These are phyloP conservation scores for Albizia julibrissin DNA, from an alignment of 306 rosid genomes.

Conservation along the genomic window DNA sequence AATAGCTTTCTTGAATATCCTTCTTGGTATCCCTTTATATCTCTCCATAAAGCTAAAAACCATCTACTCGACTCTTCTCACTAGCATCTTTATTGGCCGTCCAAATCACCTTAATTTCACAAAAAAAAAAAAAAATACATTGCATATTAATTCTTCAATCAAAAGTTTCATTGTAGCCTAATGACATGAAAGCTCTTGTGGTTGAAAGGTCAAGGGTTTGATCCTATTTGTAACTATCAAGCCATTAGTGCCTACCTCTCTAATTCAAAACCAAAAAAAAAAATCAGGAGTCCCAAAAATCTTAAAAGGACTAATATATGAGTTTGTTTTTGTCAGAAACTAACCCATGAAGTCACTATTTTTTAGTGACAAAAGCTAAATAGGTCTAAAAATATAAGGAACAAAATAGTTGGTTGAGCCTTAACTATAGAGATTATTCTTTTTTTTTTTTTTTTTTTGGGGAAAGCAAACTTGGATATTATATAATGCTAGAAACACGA, in stretches of 20 bases:
- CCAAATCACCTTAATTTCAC: neutral
- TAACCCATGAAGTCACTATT: neutral
- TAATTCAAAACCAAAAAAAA: too few species aligned
- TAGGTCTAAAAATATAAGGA: neutral
- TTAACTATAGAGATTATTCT: conserved; percentile 12
- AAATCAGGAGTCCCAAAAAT: too few species aligned
- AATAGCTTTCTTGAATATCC: neutral
- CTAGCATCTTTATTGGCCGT: neutral
- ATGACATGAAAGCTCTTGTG: too few species aligned
- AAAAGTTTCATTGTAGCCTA: neutral
- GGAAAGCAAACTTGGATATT: too few species aligned
- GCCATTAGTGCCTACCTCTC: too few species aligned
- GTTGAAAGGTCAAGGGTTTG: too few species aligned
- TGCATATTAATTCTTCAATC: neutral
- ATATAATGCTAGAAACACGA: too few species aligned
- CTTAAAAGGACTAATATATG: neutral
- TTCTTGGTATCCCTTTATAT: neutral
- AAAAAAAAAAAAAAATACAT: too few species aligned
- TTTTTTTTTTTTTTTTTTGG: too few species aligned
- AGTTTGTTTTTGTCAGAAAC: neutral
- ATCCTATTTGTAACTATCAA: too few species aligned
- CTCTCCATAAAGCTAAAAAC: neutral
- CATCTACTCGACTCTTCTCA: neutral
- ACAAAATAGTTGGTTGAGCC: neutral
- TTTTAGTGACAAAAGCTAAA: neutral